Evolutionary conservation across 257 asterid species (phyloP), one percentile per base, ranked within the genome.

Genomic region (Solanum gandarillasii): DNA sequence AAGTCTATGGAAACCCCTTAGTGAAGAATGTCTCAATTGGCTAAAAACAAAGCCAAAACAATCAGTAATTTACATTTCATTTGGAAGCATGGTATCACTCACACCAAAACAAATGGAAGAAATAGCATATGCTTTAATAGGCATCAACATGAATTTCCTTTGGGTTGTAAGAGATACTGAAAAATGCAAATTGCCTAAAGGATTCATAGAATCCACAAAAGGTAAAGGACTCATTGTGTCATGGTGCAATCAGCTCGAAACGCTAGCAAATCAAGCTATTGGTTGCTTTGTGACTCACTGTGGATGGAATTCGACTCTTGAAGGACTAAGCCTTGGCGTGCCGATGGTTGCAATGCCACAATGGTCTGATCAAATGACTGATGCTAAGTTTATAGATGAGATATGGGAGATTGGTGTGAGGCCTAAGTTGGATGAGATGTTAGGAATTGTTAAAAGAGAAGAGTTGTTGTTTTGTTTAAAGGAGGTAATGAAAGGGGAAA

Each of bases 61-160:
- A 65, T 95, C 98, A 2, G 94, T 93, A 20, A 88, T 93, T 29
- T 94, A 93, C 90, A 60, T 95, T 86, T 95, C 98, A 0, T 94
- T 94, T 34, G 97, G 98, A 2, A 95, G 97, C 92, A 94, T 94
- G 98, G 96, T 94, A 16, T 89, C 93, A 3, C 35, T 94, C n/a
- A 84, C 92, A 79, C 6, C 90, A 21, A 91, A 93, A 62, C 97
- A 95, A 65, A 88, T 88, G 89, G 95, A 93, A 31, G 98, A 93
- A 83, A 84, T 94, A 60, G 94, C 94, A 11, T 31, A 38, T 86
- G 96, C 94, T 9, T 86, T 95, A 0, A 23, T 84, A 72, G 85
- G 71, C 35, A 43, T 87, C 25, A 76, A 86, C 88, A 85, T 93
- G 11, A 35, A 87, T 72, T 94, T 95, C 91, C 89, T 94, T 0